Evolutionary conservation across 129 eudicot species (phyloP).

Genomic region (Tagetes erecta): DNA sequence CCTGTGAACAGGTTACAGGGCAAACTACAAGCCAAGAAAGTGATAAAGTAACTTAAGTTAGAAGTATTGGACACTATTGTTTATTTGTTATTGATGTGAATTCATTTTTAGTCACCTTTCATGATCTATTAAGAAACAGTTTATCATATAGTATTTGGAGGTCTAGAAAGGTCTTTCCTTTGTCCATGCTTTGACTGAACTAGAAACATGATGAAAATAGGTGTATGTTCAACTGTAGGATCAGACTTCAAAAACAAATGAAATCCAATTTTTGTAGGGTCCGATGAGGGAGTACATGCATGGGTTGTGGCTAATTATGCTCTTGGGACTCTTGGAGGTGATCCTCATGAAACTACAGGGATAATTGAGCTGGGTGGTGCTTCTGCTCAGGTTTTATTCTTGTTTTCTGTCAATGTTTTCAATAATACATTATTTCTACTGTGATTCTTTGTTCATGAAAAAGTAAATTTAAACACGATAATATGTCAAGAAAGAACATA

Average conservation of each 20-base stretch:
- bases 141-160: constrained; percentile 2
- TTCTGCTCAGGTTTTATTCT: constrained; percentile 78
- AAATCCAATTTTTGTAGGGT: constrained; percentile 46
- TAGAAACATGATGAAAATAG: constrained; percentile 5
- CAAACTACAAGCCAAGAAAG: not conserved
- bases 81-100: constrained; percentile 14
- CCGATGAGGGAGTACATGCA: constrained; percentile 95
- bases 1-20: not conserved
- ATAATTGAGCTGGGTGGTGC: constrained; percentile 99
- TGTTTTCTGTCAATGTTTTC: not conserved
- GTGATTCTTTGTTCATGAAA: not conserved
- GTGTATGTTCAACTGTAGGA: not conserved
- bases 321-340: constrained; percentile 90
- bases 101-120: not conserved
- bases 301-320: constrained; percentile 99
- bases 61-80: not conserved
- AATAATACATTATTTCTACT: not conserved
- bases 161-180: not conserved
- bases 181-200: constrained; percentile 18
- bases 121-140: not conserved
- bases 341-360: constrained; percentile 83
- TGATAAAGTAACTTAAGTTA: not conserved
- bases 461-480: not conserved
- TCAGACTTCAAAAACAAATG: not conserved
- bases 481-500: constrained; percentile 12